phyloP scores from a whole-genome alignment of 352 stramenopile genomes.

The Plasmopara viticola region DNA sequence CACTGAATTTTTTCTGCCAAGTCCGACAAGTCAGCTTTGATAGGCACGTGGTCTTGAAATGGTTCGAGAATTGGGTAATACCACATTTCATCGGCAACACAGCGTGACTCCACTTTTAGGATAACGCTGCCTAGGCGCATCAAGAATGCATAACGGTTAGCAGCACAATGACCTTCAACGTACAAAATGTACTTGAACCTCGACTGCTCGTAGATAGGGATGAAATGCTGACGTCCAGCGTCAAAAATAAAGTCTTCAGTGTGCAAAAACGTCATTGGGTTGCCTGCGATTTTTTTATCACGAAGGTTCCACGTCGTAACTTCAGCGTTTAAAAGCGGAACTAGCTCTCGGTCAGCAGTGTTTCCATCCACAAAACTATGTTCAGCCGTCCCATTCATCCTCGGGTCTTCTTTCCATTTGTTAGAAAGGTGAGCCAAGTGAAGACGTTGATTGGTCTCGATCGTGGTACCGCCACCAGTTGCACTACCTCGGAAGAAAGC shows the following conservation, averaged over 20 bases:
- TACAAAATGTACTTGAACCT: conserved; percentile 98
- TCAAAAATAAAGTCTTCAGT: conserved; percentile 78
- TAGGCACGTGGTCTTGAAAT: conserved; percentile 96
- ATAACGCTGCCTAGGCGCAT: conserved; percentile 98
- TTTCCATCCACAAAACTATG: conserved; percentile 5
- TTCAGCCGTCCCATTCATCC: conserved; percentile 72
- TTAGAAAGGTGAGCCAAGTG: conserved; percentile 88
- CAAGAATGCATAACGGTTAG: conserved; percentile 98
- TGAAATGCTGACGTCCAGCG: conserved; percentile 93
- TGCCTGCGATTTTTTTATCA: conserved; percentile 94
- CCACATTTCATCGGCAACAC: conserved; percentile 96
- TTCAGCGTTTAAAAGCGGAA: conserved; percentile 94
- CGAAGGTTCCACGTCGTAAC: conserved; percentile 95
- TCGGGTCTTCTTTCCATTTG: conserved; percentile 88
- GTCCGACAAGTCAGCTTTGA: conserved; percentile 96
- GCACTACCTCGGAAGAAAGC: conserved; percentile 98
- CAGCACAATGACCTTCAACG: conserved; percentile 95
- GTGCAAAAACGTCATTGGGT: conserved; percentile 93
- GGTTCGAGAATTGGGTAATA: conserved; percentile 95
- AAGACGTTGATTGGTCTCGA: conserved; percentile 96
- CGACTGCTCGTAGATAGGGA: conserved; percentile 97
- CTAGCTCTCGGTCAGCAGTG: conserved; percentile 26
- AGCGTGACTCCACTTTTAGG: conserved; percentile 90
- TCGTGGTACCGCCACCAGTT: conserved; percentile 92
- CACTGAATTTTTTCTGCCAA: conserved; percentile 97